phyloP scores from a whole-genome alignment of 768 basidiomycete species.

The Lactarius evosmus region DNA sequence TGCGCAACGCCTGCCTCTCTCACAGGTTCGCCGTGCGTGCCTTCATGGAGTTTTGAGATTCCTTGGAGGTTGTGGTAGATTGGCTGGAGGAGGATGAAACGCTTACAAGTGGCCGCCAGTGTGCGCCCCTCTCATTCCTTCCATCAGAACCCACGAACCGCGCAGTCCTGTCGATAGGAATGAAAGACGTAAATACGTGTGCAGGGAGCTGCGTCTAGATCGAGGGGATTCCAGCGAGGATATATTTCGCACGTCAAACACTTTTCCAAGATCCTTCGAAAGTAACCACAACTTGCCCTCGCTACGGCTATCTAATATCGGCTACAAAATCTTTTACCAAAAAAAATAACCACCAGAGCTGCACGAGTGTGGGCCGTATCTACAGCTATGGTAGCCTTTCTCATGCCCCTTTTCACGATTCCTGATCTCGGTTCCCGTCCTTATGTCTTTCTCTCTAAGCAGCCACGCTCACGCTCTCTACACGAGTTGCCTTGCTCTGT shows the following conservation, averaged over 20 bases:
- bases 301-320: neutral
- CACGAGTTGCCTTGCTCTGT: constrained; percentile 32
- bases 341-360: too few relatives aligned
- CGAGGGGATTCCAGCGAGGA: neutral
- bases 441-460: neutral
- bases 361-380: too few relatives aligned
- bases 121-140: neutral
- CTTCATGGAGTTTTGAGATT: neutral
- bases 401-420: neutral
- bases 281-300: neutral
- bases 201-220: too few relatives aligned
- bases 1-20: neutral
- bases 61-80: neutral
- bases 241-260: neutral
- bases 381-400: neutral
- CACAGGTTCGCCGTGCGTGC: neutral
- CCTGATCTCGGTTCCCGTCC: neutral
- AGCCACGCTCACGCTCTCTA: constrained; percentile 32
- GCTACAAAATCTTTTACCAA: neutral
- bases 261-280: neutral
- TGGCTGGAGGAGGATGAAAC: neutral
- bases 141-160: neutral
- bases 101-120: neutral
- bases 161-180: neutral
- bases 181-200: neutral